These are phyloP conservation scores for Saturnispora gosingensis DNA, from an alignment of 805 yeast genomes.

Conservation along the genomic window DNA sequence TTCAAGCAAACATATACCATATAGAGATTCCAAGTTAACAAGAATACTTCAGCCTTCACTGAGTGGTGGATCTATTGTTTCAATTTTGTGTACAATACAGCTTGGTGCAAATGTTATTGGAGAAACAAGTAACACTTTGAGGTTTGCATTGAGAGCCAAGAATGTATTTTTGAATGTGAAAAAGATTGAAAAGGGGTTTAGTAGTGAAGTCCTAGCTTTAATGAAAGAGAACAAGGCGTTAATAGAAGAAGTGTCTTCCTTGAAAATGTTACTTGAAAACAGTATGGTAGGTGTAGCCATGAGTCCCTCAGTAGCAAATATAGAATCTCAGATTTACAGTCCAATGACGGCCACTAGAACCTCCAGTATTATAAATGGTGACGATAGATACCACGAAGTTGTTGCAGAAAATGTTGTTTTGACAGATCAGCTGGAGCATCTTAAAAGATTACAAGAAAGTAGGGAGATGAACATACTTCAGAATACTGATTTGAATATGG, in stretches of 20 bases:
- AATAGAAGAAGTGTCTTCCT: constrained; percentile 38
- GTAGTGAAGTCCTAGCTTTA: constrained; percentile 41
- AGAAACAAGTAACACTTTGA: constrained; percentile 76
- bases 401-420: constrained; percentile 55
- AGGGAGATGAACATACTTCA: neutral
- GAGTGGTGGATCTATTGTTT: constrained; percentile 76
- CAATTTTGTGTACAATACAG: constrained; percentile 82
- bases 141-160: constrained; percentile 92
- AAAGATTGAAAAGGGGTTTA: constrained; percentile 39
- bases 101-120: constrained; percentile 48
- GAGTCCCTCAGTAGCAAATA: neutral
- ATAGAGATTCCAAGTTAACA: constrained; percentile 87
- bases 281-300: constrained; percentile 6
- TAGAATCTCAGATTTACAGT: neutral
- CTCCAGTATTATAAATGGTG: constrained; percentile 20
- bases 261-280: constrained; percentile 17
- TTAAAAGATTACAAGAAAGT: constrained; percentile 45
- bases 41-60: constrained; percentile 85
- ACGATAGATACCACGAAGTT: constrained; percentile 26
- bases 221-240: constrained; percentile 53
- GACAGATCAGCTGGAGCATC: constrained; percentile 60
- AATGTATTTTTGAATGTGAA: constrained; percentile 66
- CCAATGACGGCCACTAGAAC: constrained; percentile 13
- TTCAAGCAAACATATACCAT: constrained; percentile 60
- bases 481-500: neutral